Evolutionary conservation across 768 basidiomycete genomes (phyloP).

Genomic region (Macrolepiota dolichaula): DNA sequence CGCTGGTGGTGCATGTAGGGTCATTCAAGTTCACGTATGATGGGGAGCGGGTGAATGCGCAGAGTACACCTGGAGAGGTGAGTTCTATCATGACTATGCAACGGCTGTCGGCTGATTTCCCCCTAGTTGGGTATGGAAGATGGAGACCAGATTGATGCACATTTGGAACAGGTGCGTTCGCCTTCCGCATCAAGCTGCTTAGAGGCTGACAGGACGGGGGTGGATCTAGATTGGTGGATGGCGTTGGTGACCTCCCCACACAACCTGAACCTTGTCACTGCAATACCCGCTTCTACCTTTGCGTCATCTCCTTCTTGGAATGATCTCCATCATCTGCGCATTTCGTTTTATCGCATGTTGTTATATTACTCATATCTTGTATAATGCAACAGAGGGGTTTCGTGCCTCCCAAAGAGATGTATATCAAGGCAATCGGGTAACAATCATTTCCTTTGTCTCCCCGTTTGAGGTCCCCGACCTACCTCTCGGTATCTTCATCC

Average conservation of each 20-base stretch:
- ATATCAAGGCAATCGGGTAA: not conserved
- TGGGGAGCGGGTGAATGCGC: constrained; percentile 42
- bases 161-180: constrained; percentile 48
- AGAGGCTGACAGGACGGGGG: not conserved
- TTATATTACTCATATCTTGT: not conserved
- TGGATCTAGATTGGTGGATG: not conserved
- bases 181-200: not conserved
- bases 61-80: constrained; percentile 56
- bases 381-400: not conserved
- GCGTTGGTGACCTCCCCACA: not conserved
- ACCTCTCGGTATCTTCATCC: too few relatives aligned
- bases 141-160: constrained; percentile 59
- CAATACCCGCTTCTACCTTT: not conserved
- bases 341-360: not conserved
- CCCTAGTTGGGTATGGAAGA: constrained; percentile 56
- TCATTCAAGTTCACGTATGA: constrained; percentile 63
- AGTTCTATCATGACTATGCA: constrained; percentile 14
- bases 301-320: not conserved
- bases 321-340: not conserved
- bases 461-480: too few relatives aligned
- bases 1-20: constrained; percentile 31
- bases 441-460: not conserved
- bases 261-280: too few relatives aligned
- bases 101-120: not conserved
- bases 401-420: not conserved